A percentile compares a stretch with the other conserved stretches of the same genome.
Evolutionary conservation across 1,284 basidiomycete genomes (phyloP).

Genomic region (Psilocybe mexicana): DNA sequence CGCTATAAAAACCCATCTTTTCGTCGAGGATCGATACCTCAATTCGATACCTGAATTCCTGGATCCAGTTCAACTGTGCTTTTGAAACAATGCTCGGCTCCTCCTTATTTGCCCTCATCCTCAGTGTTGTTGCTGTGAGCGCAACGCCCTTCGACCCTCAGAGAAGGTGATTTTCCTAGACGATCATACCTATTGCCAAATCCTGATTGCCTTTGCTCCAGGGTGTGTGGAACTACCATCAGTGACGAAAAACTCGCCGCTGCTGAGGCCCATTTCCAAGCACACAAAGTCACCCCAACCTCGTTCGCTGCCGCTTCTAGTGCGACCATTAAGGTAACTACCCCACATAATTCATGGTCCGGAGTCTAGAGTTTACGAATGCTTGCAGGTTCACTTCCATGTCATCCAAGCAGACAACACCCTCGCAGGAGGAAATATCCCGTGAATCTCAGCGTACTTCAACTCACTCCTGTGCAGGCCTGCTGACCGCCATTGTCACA

Average conservation of each 20-base stretch:
- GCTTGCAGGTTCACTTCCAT: constrained; percentile 46
- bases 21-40: background rate
- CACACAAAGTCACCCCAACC: constrained; percentile 37
- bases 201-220: background rate
- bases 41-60: constrained; percentile 3
- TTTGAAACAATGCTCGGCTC: constrained; percentile 26
- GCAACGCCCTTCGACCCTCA: constrained; percentile 26
- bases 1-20: constrained; percentile 8
- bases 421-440: constrained; percentile 44
- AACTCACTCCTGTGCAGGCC: too few relatives aligned
- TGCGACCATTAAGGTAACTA: constrained; percentile 27
- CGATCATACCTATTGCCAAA: background rate
- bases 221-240: constrained; percentile 20
- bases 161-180: constrained; percentile 12
- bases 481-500: constrained; percentile 10
- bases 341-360: background rate
- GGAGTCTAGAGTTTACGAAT: background rate
- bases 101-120: constrained; percentile 25
- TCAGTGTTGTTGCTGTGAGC: constrained; percentile 26
- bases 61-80: background rate
- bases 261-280: constrained; percentile 45
- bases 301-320: constrained; percentile 28
- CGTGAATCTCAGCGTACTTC: constrained; percentile 29
- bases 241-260: constrained; percentile 34
- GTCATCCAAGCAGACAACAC: constrained; percentile 44